These are phyloP conservation scores for Citeromyces hawaiiensis DNA, from an alignment of 1,139 yeast species.

Conservation along the genomic window DNA sequence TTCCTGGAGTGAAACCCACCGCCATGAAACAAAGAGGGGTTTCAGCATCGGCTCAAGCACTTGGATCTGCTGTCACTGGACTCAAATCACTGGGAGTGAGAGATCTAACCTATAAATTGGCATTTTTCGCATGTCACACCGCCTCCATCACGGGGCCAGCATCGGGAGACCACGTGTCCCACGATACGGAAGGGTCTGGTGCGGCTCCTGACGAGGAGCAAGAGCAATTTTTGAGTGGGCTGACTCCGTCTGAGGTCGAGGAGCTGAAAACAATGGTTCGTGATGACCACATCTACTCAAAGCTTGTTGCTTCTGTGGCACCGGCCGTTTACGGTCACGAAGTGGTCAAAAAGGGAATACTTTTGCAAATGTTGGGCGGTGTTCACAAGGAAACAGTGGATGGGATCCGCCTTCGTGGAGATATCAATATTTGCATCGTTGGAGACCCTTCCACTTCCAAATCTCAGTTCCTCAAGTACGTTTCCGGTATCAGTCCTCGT, in stretches of 20 bases:
- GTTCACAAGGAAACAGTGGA: constrained; percentile 91
- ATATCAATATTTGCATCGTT: constrained; percentile 89
- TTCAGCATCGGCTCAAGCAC: constrained; percentile 50
- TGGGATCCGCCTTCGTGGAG: constrained; percentile 94
- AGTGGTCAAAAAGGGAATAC: constrained; percentile 80
- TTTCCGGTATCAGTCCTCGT: constrained; percentile 83
- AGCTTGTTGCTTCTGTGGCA: constrained; percentile 79
- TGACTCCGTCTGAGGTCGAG: constrained; percentile 72
- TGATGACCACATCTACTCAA: constrained; percentile 75
- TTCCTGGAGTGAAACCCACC: constrained; percentile 91
- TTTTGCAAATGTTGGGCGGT: constrained; percentile 86
- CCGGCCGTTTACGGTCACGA: constrained; percentile 98
- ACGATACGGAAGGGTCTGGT: constrained; percentile 3
- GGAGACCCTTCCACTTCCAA: constrained; percentile 99
- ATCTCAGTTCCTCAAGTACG: constrained; percentile 91
- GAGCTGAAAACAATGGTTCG: constrained; percentile 88
- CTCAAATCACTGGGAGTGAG: constrained; percentile 83
- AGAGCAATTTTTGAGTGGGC: constrained; percentile 64
- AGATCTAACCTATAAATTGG: constrained; percentile 83
- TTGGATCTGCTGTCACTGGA: constrained; percentile 79
- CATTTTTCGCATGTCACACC: constrained; percentile 88
- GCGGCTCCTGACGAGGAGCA: constrained; percentile 40
- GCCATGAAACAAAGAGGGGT: constrained; percentile 52
- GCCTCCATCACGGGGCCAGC: constrained; percentile 34
- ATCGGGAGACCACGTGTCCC: constrained; percentile 25